Percentiles rank a stretch among this genome's conserved stretches.
These are phyloP conservation scores for Metschnikowia kofuensis DNA, from an alignment of 805 yeast species.

Conservation along the genomic window DNA sequence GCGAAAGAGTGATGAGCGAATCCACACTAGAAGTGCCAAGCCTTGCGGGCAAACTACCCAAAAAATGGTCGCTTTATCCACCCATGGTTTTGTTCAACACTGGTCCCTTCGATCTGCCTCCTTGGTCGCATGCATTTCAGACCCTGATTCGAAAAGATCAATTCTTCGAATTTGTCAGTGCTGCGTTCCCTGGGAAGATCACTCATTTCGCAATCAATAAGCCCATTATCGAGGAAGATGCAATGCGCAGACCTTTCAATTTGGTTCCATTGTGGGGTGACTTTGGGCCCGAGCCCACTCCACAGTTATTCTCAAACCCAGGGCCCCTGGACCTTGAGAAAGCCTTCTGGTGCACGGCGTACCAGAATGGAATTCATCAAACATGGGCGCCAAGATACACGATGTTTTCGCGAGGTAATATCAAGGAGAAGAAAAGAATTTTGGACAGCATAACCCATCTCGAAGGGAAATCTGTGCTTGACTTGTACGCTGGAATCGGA, in stretches of 20 bases:
- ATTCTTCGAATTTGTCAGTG: conserved; percentile 16
- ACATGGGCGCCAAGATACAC: conserved; percentile 83
- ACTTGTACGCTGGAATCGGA: conserved; percentile 83
- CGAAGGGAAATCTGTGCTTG: conserved; percentile 49
- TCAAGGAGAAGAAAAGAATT: conserved; percentile 73
- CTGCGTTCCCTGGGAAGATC: conserved; percentile 9
- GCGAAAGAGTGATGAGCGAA: not conserved
- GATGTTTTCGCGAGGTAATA: conserved; percentile 86
- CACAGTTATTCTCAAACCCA: conserved; percentile 19
- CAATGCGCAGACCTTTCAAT: conserved; percentile 63
- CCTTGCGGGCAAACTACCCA: conserved; percentile 33
- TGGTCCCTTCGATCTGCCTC: conserved; percentile 40
- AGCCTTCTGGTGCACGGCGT: conserved; percentile 69
- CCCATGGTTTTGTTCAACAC: conserved; percentile 63
- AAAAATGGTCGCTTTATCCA: conserved; percentile 59
- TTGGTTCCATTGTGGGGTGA: conserved; percentile 61
- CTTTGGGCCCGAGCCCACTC: conserved; percentile 49
- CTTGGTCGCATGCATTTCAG: conserved; percentile 27
- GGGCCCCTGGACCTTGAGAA: conserved; percentile 37
- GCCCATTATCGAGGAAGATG: conserved; percentile 58
- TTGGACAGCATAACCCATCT: conserved; percentile 41
- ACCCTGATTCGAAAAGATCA: conserved; percentile 5
- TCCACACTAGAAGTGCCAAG: not conserved
- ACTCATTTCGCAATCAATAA: conserved; percentile 71
- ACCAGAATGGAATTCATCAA: conserved; percentile 74